phyloP scores from a whole-genome alignment of 352 stramenopile genomes.

The Globisporangium sylvaticum region DNA sequence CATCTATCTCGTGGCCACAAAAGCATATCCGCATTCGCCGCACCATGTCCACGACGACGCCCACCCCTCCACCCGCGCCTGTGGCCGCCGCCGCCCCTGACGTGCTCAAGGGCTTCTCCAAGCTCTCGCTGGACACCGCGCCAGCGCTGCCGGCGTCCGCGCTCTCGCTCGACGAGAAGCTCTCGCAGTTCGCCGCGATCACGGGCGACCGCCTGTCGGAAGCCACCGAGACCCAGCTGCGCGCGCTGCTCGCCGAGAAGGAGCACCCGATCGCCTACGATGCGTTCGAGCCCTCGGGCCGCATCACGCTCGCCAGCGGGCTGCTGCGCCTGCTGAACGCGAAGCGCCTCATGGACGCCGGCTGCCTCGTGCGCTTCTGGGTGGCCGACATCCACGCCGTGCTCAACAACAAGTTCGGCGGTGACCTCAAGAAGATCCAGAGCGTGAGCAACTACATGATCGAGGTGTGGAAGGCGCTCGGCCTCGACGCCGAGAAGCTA shows the following conservation, averaged over 20 bases:
- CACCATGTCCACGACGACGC: conserved; percentile 17
- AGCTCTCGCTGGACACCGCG: conserved; percentile 31
- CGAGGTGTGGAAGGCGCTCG: conserved; percentile 98
- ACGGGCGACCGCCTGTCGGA: conserved; percentile 34
- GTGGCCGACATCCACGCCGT: conserved; percentile 98
- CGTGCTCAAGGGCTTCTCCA: conserved; percentile 49
- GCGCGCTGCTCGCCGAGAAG: conserved; percentile 75
- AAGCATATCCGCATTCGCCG: background rate
- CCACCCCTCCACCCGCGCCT: conserved; percentile 39
- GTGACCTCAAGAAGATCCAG: conserved; percentile 96
- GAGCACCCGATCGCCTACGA: conserved; percentile 92
- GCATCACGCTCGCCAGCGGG: conserved; percentile 97
- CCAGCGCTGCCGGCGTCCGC: conserved; percentile 25
- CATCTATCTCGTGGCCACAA: conserved; percentile 1
- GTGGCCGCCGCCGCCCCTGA: conserved; percentile 19
- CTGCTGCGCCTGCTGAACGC: conserved; percentile 96
- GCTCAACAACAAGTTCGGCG: conserved; percentile 99
- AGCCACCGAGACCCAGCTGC: conserved; percentile 68
- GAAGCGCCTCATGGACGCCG: conserved; percentile 78
- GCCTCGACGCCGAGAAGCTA: conserved; percentile 90
- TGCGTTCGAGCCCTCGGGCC: conserved; percentile 97
- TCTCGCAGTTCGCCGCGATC: conserved; percentile 57
- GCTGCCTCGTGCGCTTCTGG: conserved; percentile 97
- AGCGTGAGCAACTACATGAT: conserved; percentile 95
- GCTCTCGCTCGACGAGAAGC: conserved; percentile 58